phyloP scores from a whole-genome alignment of 2,329 filamentous ascomycete genomes.

The Coniochaeta sp. region DNA sequence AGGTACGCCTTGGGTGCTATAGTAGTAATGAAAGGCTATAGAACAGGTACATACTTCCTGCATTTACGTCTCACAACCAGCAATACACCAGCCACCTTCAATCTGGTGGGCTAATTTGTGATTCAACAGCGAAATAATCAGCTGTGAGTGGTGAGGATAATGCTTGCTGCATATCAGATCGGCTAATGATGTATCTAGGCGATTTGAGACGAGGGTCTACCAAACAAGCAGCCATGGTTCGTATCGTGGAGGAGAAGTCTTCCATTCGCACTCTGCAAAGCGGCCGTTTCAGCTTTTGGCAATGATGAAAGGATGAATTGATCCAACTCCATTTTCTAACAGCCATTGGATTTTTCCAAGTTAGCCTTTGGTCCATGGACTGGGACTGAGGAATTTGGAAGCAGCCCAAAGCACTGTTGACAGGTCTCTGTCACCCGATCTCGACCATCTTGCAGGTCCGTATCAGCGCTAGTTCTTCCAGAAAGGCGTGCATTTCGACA shows the following conservation, averaged over 20 bases:
- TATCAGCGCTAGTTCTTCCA: neutral
- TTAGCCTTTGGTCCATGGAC: conserved; percentile 13
- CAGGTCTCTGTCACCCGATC: conserved; percentile 8
- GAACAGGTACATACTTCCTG: conserved; percentile 10
- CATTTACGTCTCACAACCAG: conserved; percentile 6
- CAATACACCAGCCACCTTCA: conserved; percentile 3
- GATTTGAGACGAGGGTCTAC: conserved; percentile 7
- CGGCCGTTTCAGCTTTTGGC: conserved; percentile 23
- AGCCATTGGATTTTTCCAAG: conserved; percentile 19
- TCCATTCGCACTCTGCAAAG: conserved; percentile 10
- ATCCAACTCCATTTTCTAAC: conserved; percentile 12
- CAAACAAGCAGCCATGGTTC: conserved; percentile 7
- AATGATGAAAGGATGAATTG: conserved; percentile 24
- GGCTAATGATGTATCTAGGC: conserved; percentile 16
- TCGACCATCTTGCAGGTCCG: conserved; percentile 5
- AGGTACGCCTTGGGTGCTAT: conserved; percentile 11
- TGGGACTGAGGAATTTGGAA: neutral
- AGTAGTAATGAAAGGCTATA: conserved; percentile 12
- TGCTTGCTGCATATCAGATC: conserved; percentile 18
- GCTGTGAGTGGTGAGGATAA: conserved; percentile 1
- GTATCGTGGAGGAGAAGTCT: conserved; percentile 13
- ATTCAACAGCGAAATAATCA: neutral
- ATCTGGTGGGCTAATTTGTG: neutral
- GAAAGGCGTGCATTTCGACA: neutral
- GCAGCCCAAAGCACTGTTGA: conserved; percentile 8